Evolutionary conservation across 164 flowering plant species (phyloP), one percentile per base, ranked within the genome.

Genomic region (Chimonanthus praecox): DNA sequence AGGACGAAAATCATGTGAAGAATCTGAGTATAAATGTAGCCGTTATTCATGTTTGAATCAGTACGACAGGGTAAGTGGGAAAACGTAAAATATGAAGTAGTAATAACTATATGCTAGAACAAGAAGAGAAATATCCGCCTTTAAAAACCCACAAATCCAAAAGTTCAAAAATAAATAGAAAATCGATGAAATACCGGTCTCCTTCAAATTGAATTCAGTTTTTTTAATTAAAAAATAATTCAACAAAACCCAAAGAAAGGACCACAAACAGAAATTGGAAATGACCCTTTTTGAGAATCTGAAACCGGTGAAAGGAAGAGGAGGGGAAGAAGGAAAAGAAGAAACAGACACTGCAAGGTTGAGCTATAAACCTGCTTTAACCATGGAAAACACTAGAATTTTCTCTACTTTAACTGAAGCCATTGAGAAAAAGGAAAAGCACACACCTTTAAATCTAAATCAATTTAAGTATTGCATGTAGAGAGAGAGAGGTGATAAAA

Each of bases 351-450:
- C 67, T 72, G 78, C 63, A 61, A 66, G 84, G 18, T 80, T 65
- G 86, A 81, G 81, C 80, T 84, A 85, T 84, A 86, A 84, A 87
- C 78, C 77, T 70, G 78, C 88, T 88, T 90, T 85, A 86, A 80
- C 80, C 80, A 79, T 76, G 75, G 67, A 83, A 84, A 82, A 82
- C 83, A 86, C 78, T 85, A 82, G 85, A 86, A 79, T 77, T 84
- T 73, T 74, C 78, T 78, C 86, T 44, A 83, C 94, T 88, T 91
- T 91, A 89, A 89, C 92, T 76, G 97, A 86, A 89, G 82, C 76
- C 77, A 74, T 77, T 72, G 82, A 73, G 82, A 77, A 74, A 89
- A 88, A 88, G 86, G 76, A 83, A 91, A 87, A 86, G 87, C 78
- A 78, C 75, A 63, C 74, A 4, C 64, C 82, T 85, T 84, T 79